Base-by-base conservation (phyloP, 352 stramenopile species). In the Phytopythium ostracodes region DNA sequence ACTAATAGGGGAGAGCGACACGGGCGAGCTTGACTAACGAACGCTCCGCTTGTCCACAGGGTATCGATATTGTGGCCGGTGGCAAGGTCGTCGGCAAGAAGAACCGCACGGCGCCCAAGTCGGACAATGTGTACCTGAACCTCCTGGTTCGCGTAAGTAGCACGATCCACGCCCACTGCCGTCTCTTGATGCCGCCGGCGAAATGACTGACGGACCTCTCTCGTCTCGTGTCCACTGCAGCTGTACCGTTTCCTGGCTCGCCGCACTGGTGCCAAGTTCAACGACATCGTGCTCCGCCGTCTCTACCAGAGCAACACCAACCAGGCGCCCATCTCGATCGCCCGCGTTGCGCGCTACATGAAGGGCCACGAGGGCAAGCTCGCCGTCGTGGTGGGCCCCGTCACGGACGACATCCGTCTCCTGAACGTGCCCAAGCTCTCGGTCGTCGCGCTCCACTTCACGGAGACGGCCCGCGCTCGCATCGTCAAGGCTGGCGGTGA, bases 241-340 rank as follows among this genome's bases (percentile, higher is more conserved):
- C 77, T 98, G 70, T 97, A 97, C 76, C 84, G 97, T 87, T 99
- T 99, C 73, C 83, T 99, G 53, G 88, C 90, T 65, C 94, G 98
- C 77, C 92, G 98, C 83, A 99, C 97, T 43, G 96, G 99, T 68
- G 96, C 96, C 69, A 98, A 98, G 77, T 99, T 99, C 89, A 98
- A 98, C 79, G 88, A 87, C 62, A 97, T 97, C 50, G 95, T 99
- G 62, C 87, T 99, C 44, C 99, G 99, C 89, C 95, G 98, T 72
- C 87, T 99, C 70, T 99, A 99, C 87, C 98, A 99, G 96, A 98
- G 88, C 69, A 98, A 98, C 86, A 98, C 96, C 46, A 99, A 99
- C 89, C 87, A 98, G 71, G 96, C 97, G 56, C 96, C 97, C 50
- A 97, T 99, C 66, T 98, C 96, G 58, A 91, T 99, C 60, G 87